Base-by-base conservation (phyloP, 768 basidiomycete genomes). In the Boletus subparvulus region DNA sequence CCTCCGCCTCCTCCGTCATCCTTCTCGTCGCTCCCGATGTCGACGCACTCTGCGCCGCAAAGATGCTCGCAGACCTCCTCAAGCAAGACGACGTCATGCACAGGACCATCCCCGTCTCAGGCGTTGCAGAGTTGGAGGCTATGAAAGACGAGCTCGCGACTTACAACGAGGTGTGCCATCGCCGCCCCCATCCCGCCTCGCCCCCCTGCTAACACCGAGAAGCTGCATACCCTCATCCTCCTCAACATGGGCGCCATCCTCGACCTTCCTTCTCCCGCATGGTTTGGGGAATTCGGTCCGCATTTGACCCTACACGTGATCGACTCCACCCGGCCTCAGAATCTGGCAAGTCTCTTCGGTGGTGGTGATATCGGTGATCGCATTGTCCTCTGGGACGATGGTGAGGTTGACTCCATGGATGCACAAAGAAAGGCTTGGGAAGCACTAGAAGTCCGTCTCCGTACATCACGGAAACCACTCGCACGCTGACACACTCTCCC, bases 31-130 rank as follows among this genome's bases (percentile, higher is more conserved):
- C 92, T 3, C 90, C 93, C 11, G 91, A 95, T 68, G 90, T 94
- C 50, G 96, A 99, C 74, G 92, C 92, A 6, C 77, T 98, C 7
- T 94, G 93, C 69, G 94, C 94, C 11, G 87, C 92, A 6, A 83
- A 87, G 44, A 96, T 98, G 84, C 82, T 98, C 44, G 87, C 89
- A 12, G 86, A 87, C 35, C 77, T 99, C 17, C 86, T 99, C 74
- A 89, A 85, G 64, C 92, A 95, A 64, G 97, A 99, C 78, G 94
- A 96, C 64, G 84, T 98, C 41, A 87, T 89, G 70, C 90, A 98
- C 73, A 83, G 92, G 46, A 84, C 93, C 50, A 87, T 93, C 37
- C 97, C 97, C 33, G 86, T 98, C 1, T 87, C 92, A 14, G 93
- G 94, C 2, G 87, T 90, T 56, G 79, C 83, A 12, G 91, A 94